Base-by-base conservation (phyloP, 2,329 filamentous ascomycete genomes). In the Lojkania enalia region DNA sequence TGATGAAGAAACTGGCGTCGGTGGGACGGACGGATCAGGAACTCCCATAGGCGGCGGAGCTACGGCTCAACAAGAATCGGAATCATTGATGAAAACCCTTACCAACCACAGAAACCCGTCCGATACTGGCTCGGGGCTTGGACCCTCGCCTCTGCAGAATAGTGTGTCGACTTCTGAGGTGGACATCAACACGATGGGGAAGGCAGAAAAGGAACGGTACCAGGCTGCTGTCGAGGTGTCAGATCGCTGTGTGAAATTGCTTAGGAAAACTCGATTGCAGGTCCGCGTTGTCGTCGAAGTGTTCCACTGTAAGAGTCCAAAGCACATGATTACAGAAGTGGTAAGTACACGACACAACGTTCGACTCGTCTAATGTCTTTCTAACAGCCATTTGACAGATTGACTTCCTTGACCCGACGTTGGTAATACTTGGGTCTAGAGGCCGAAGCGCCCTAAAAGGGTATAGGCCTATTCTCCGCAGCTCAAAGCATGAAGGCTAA, bases 291-390 rank as follows among this genome's bases (percentile, higher is more conserved):
- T 96, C 39, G 86, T 99, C 23, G 94, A 99, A 71, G 92, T 97
- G 20, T 86, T 99, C 55, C 94, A 97, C 72, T 97, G 94, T 84
- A 97, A 96, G 78, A 96, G 88, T 63, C 90, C 94, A 3, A 92
- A 94, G 69, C 91, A 96, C 68, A 80, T 97, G 75, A 90, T 99
- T 53, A 95, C 90, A 0, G 94, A 97, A 75, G 90, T 96, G 57
- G 80, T 83, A 63, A 70, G 79, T 74, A 21, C 36, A 44, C 41
- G 36, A 44, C 44, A 58, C 48, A 32, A 20, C 4, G 23, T 31
- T 9, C 47, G 40, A 51, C 32, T 51, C 42, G 37, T 36, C 19
- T 46, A 37, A 35, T 33, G 31, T 43, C 19, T 20, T 47, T 42
- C 63, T 70, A 55, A 69, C 54, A 54, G 38, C 20, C 25, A 25